Conservation (phyloP, 768 basidiomycete species). For the Xerocomellus dryophilus region DNA sequence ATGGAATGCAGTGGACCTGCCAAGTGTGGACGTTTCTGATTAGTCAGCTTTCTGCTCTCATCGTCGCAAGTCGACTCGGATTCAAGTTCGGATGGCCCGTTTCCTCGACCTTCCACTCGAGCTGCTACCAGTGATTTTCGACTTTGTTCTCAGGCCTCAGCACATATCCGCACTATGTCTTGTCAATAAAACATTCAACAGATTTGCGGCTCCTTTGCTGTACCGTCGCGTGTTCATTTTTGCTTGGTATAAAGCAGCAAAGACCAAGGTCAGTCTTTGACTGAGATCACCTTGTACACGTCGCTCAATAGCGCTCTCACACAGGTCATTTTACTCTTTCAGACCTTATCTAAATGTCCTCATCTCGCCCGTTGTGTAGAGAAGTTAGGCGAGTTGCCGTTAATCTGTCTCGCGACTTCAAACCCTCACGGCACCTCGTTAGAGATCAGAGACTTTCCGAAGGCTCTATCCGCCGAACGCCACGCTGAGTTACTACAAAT, state of each 20-base stretch:
- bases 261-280: slow-evolving; percentile 46
- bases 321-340: slow-evolving; percentile 62
- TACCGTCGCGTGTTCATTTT: slow-evolving; percentile 62
- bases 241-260: slow-evolving; percentile 69
- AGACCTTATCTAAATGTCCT: slow-evolving; percentile 51
- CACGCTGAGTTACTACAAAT: slow-evolving; percentile 36
- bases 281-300: not conserved
- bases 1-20: not conserved
- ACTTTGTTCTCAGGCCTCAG: slow-evolving; percentile 47
- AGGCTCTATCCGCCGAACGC: slow-evolving; percentile 35
- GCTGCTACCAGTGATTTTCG: slow-evolving; percentile 54
- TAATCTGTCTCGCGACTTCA: not conserved
- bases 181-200: slow-evolving; percentile 55
- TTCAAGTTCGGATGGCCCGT: slow-evolving; percentile 30
- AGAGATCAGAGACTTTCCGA: slow-evolving; percentile 79
- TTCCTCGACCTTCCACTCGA: slow-evolving; percentile 66
- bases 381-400: slow-evolving; percentile 49
- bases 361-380: slow-evolving; percentile 58
- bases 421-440: slow-evolving; percentile 5
- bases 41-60: slow-evolving; percentile 24
- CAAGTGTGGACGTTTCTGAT: slow-evolving; percentile 6
- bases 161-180: slow-evolving; percentile 53
- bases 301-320: not conserved
- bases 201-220: slow-evolving; percentile 47
- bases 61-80: not conserved